Evolutionary conservation across 768 basidiomycete species (phyloP), one percentile per base, ranked within the genome.

Genomic region (Tricholoma bakamatsutake): DNA sequence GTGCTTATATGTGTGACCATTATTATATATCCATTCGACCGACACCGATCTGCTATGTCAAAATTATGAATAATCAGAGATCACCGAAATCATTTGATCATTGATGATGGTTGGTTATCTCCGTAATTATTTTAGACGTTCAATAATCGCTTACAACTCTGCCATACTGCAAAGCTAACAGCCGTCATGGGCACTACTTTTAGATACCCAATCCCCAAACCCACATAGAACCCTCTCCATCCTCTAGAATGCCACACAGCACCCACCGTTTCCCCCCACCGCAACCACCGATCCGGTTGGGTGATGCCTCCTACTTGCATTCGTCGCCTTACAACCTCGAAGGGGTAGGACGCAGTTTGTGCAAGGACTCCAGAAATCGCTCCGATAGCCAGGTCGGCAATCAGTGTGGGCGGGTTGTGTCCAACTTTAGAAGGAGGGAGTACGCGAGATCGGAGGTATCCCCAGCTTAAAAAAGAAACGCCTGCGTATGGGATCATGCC

Each of bases 401-500:
- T 66, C 3, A 74, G 71, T 40, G 76, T 76, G 21, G 76, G 71
- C 18, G 73, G 68, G 18, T 63, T 63, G 37, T 73, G 71, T 10
- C 68, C 71, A 6, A 68, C 61, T 27, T 72, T 67, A 35, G 69
- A 66, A 4, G 73, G 71, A 35, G 82, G 82, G 30, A 85, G 73
- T 55, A 88, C 73, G 33, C 72, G 73, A 11, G 86, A 78, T 50
- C 85, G 80, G 42, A 88, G 76, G 67, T 77, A 87, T 40, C 90
- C 95, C 87, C 93, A 98, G 31, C 87, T 85, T 46, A 98, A 80
- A 76, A 98, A 98, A 11, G 91, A 92, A 2, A 93, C 90, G 17
- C 96, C 96, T 3, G 94, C 93, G 63, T 98, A 98, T 5, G 96
- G 96, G 31, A 98, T 76, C 80, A 98, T 98, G 45, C 97, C 96